Evolutionary conservation across 2,329 filamentous ascomycete species (phyloP).

Genomic region (Penicillium sp.): DNA sequence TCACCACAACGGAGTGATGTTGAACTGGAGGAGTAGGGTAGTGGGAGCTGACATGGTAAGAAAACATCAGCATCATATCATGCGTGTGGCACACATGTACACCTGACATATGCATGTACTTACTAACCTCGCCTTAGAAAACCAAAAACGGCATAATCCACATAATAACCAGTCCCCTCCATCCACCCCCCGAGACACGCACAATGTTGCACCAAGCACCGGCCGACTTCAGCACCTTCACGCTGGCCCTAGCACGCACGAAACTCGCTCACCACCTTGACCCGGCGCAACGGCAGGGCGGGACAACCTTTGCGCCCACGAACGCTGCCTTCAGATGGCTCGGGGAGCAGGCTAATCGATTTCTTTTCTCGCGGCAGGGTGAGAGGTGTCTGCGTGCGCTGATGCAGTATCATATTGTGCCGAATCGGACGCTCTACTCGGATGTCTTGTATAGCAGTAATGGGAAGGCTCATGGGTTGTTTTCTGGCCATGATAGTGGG

Average conservation of each 20-base stretch:
- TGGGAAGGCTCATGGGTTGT: constrained; percentile 29
- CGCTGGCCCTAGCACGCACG: constrained; percentile 71
- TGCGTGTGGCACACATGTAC: neutral
- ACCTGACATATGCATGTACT: neutral
- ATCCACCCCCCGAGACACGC: constrained; percentile 67
- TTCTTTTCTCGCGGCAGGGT: constrained; percentile 76
- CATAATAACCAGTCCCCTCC: constrained; percentile 68
- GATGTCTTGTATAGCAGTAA: constrained; percentile 64
- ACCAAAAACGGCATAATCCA: constrained; percentile 80
- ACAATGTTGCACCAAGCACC: constrained; percentile 54
- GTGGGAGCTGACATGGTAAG: constrained; percentile 67
- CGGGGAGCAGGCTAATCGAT: constrained; percentile 70
- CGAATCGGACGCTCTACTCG: constrained; percentile 74
- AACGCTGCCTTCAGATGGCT: constrained; percentile 79
- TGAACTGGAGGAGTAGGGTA: constrained; percentile 76
- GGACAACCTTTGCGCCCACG: constrained; percentile 75
- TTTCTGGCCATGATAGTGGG: neutral
- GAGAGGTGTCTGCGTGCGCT: constrained; percentile 73
- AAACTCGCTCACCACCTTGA: constrained; percentile 63
- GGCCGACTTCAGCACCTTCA: constrained; percentile 72
- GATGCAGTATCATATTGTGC: constrained; percentile 73
- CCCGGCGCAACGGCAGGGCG: constrained; percentile 55
- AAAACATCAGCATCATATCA: neutral
- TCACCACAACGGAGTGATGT: constrained; percentile 59
- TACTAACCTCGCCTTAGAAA: constrained; percentile 48